Evolutionary conservation across 129 eudicot genomes (phyloP), one percentile per base, ranked within the genome.

Genomic region (Flaveria trinervia): DNA sequence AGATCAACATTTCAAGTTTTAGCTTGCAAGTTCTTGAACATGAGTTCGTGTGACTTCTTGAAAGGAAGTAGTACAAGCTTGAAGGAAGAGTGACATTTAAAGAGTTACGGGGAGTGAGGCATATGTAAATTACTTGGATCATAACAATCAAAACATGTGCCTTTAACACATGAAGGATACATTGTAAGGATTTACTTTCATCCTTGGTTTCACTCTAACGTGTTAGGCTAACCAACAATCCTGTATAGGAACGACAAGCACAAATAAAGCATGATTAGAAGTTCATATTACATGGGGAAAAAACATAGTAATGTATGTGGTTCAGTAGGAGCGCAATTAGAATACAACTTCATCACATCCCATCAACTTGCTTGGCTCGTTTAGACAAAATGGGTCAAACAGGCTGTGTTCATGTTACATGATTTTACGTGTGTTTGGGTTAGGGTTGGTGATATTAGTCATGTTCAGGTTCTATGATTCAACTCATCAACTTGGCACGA

Each of bases 51-150:
- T 13, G 68, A 62, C 44, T 62, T 62, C 20, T 62, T 9, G 5
- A 28, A 62, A 62, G 44, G 43, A 30, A 25, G 1, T 57, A 18
- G 11, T 5, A 26, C 44, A 26, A 28, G 18, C 43, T 23, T 60
- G 66, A 23, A 23, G 26, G n/a, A 10, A 60, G 68, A 62, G 43
- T 62, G 36, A 61, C 2, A 14, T 23, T 26, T 23, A 9, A 55
- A 55, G 67, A 61, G 67, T 25, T 26, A 62, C 6, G 7, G 68
- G 68, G 41, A 62, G 44, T 15, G 68, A 62, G 68, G 10, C 20
- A 28, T 17, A 12, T 62, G 68, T 13, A 57, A 20, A 22, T 57
- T 22, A 23, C 65, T 20, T 57, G 15, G 33, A 57, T 57, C 65
- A 9, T 57, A 9, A 22, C 65, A 8, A 22, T 57, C 65, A 57